phyloP scores from a whole-genome alignment of 768 basidiomycete species.

The Fomitopsis pulvina region DNA sequence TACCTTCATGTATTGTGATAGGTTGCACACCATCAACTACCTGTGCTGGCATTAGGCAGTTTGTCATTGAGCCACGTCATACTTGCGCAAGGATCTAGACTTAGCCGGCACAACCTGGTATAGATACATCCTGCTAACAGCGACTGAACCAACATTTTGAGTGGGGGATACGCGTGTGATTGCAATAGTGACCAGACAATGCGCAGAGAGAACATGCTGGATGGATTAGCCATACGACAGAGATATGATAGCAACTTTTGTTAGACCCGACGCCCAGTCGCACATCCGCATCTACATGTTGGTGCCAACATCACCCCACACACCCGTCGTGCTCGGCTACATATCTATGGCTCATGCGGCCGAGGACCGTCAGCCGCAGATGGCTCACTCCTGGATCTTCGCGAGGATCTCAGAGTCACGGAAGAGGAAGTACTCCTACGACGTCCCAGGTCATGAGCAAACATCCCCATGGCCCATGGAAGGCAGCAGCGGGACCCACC shows the following conservation, averaged over 20 bases:
- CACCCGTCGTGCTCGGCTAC: no score
- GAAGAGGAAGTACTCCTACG: slow-evolving; percentile 91
- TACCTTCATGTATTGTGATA: neutral
- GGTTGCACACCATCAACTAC: neutral
- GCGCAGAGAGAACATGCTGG: slow-evolving; percentile 5
- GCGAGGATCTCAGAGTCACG: slow-evolving; percentile 93
- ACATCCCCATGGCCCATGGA: neutral
- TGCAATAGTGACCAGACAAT: slow-evolving; percentile 1
- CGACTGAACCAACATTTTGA: no score
- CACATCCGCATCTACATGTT: no score
- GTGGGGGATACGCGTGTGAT: slow-evolving; percentile 2
- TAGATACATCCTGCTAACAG: no score
- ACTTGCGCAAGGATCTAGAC: no score
- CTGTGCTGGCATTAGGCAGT: neutral
- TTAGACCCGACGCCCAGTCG: neutral
- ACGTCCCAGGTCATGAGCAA: neutral
- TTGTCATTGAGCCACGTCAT: no score
- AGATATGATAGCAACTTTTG: slow-evolving; percentile 16
- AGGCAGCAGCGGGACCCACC: slow-evolving; percentile 45
- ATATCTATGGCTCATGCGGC: neutral
- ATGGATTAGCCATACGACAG: slow-evolving; percentile 10
- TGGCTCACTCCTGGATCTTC: slow-evolving; percentile 86
- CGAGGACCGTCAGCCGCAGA: neutral
- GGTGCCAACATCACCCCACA: no score
- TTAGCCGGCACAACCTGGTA: no score